Conservation (phyloP, 495 filamentous ascomycete species). For the Pseudomonodictys pantanalensis region DNA sequence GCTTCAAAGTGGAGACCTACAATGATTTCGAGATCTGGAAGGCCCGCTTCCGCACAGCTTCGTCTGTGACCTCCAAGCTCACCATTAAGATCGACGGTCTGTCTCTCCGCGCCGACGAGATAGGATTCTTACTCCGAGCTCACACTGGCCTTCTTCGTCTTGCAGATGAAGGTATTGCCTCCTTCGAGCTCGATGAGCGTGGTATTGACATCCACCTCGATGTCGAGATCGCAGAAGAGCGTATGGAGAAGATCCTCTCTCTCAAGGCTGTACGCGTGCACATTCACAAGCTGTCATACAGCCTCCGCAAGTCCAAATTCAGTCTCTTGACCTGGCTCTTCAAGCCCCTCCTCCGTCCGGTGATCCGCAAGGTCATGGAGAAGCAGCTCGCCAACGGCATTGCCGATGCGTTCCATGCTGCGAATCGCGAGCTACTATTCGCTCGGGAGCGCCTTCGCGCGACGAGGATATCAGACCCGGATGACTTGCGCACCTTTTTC, state of each 20-base stretch:
- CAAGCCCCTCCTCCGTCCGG: slow-evolving; percentile 77
- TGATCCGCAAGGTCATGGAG: slow-evolving; percentile 77
- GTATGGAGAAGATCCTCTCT: slow-evolving; percentile 74
- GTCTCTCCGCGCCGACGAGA: slow-evolving; percentile 75
- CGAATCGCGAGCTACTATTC: slow-evolving; percentile 82
- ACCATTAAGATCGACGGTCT: slow-evolving; percentile 76
- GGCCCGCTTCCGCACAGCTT: slow-evolving; percentile 65
- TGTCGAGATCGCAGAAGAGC: slow-evolving; percentile 70
- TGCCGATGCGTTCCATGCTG: slow-evolving; percentile 61
- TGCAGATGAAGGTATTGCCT: slow-evolving; percentile 77
- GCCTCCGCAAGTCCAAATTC: slow-evolving; percentile 69
- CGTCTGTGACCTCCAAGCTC: slow-evolving; percentile 64
- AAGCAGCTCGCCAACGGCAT: slow-evolving; percentile 71
- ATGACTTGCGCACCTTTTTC: slow-evolving; percentile 75
- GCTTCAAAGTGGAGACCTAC: slow-evolving; percentile 73
- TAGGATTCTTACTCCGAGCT: slow-evolving; percentile 73
- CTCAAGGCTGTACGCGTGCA: slow-evolving; percentile 70
- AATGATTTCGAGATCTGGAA: slow-evolving; percentile 85
- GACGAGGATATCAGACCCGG: slow-evolving; percentile 75
- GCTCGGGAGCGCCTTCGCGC: slow-evolving; percentile 83
- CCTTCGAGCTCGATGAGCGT: slow-evolving; percentile 76
- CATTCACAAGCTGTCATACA: slow-evolving; percentile 84
- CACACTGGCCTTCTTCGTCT: slow-evolving; percentile 67
- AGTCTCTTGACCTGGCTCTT: slow-evolving; percentile 75
- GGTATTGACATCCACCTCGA: slow-evolving; percentile 73